Percentiles rank a stretch among this genome's conserved stretches.
Evolutionary conservation across 192 early-diverging fungal species (phyloP).

Genomic region (Jimgerdemannia flammicorona): DNA sequence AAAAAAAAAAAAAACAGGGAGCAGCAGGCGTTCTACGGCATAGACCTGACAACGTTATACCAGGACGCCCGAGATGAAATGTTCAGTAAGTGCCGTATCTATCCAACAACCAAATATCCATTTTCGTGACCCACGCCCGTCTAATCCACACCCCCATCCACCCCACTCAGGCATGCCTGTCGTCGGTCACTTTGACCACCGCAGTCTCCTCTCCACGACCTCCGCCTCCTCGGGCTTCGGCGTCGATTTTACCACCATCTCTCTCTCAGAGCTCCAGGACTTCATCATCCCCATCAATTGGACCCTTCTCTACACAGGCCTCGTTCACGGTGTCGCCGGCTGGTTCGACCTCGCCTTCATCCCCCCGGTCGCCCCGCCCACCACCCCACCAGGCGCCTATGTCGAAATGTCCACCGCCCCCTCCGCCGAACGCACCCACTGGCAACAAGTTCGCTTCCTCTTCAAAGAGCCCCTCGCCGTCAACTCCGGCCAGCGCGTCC

Average conservation of each 20-base stretch:
- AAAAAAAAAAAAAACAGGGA: constrained; percentile 42
- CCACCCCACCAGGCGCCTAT: constrained; percentile 26
- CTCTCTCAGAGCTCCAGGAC: constrained; percentile 72
- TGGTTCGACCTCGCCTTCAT: constrained; percentile 95
- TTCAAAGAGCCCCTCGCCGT: constrained; percentile 92
- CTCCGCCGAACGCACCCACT: constrained; percentile 86
- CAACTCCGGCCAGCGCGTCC: constrained; percentile 82
- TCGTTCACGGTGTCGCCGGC: constrained; percentile 92
- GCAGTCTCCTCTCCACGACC: constrained; percentile 67
- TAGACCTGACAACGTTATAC: constrained; percentile 86
- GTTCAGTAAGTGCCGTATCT: constrained; percentile 51
- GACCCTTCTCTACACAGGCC: constrained; percentile 78
- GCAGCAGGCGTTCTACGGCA: constrained; percentile 83
- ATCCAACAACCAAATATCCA: not conserved
- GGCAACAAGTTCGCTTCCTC: constrained; percentile 96
- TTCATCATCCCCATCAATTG: constrained; percentile 84
- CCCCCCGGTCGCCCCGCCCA: constrained; percentile 39
- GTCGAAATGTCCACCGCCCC: constrained; percentile 84
- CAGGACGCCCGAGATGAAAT: constrained; percentile 84
- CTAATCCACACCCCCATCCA: not conserved
- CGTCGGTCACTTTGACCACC: constrained; percentile 89
- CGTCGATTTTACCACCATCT: constrained; percentile 87
- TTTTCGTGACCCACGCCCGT: not conserved
- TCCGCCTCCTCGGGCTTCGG: constrained; percentile 44
- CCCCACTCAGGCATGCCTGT: constrained; percentile 71